Evolutionary conservation across 2,329 filamentous ascomycete species (phyloP).

Genomic region (Aspergillus quadrilineatus): DNA sequence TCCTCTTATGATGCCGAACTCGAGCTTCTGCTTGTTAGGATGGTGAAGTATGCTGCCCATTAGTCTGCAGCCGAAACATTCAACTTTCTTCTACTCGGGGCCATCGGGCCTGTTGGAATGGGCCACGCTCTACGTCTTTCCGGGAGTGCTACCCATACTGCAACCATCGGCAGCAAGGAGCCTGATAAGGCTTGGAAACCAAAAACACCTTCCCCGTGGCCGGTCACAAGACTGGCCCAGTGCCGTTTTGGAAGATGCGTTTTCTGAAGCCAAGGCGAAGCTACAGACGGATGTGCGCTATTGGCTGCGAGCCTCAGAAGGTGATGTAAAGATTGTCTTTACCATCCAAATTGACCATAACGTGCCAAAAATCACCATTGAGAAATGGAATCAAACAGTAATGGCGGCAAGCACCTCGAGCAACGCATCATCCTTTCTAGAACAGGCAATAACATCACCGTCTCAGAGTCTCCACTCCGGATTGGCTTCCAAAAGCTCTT

Average conservation of each 20-base stretch:
- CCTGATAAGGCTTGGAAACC: conserved; percentile 6
- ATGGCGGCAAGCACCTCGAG: neutral
- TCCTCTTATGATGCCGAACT: conserved; percentile 1
- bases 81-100: neutral
- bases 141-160: neutral
- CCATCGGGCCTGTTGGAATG: neutral
- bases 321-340: conserved; percentile 6
- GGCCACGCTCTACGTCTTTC: neutral
- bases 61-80: neutral
- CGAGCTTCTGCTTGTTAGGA: conserved; percentile 2
- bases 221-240: conserved; percentile 4
- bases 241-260: conserved; percentile 6
- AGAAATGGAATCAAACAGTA: conserved; percentile 1
- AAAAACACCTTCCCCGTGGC: neutral
- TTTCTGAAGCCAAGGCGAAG: conserved; percentile 3
- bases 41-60: neutral
- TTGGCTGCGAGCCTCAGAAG: conserved; percentile 1
- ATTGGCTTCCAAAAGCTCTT: conserved; percentile 13
- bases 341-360: conserved; percentile 6
- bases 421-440: neutral
- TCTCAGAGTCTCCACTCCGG: neutral
- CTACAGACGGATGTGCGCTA: conserved; percentile 5
- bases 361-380: conserved; percentile 1
- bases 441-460: neutral
- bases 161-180: conserved; percentile 3